Evolutionary conservation across 179 eudicot genomes (phyloP).

Genomic region (Monotropa hypopitys): DNA sequence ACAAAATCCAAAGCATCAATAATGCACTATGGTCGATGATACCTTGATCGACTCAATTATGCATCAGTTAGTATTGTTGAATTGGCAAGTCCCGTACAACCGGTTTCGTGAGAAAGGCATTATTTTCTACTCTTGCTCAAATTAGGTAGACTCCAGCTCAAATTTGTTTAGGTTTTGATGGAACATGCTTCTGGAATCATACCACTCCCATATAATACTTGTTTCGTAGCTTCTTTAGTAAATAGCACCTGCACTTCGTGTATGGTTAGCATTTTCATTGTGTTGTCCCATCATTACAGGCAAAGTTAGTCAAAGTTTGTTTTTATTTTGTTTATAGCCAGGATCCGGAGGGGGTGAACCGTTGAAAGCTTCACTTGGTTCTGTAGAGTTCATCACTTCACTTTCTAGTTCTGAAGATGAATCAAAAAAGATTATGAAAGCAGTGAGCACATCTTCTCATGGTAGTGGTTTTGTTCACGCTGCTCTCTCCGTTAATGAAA

Average conservation of each 20-base stretch:
- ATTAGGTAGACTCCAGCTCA: background rate
- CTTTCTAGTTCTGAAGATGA: slow-evolving; percentile 55
- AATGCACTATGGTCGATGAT: background rate
- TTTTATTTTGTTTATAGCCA: slow-evolving; percentile 40
- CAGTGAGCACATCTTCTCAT: slow-evolving; percentile 55
- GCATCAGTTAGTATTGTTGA: background rate
- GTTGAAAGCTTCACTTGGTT: slow-evolving; percentile 76
- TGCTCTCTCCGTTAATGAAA: slow-evolving; percentile 75
- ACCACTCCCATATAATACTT: background rate
- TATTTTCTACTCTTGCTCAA: background rate
- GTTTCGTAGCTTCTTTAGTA: background rate
- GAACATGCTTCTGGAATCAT: background rate
- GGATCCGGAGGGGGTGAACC: slow-evolving; percentile 59
- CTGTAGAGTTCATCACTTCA: slow-evolving; percentile 84
- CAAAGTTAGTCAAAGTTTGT: slow-evolving; percentile 8
- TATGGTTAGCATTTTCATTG: background rate
- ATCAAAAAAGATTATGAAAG: slow-evolving; percentile 61
- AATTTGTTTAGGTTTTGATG: background rate
- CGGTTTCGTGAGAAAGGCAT: background rate
- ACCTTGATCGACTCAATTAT: background rate
- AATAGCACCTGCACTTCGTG: background rate
- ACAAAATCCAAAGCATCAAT: too few relatives aligned
- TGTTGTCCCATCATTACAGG: background rate
- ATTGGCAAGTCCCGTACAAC: background rate
- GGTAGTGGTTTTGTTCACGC: slow-evolving; percentile 85